Evolutionary conservation across 2,329 filamentous ascomycete genomes (phyloP), one percentile per base, ranked within the genome.

Genomic region (Chrysoporthe austroafricana): DNA sequence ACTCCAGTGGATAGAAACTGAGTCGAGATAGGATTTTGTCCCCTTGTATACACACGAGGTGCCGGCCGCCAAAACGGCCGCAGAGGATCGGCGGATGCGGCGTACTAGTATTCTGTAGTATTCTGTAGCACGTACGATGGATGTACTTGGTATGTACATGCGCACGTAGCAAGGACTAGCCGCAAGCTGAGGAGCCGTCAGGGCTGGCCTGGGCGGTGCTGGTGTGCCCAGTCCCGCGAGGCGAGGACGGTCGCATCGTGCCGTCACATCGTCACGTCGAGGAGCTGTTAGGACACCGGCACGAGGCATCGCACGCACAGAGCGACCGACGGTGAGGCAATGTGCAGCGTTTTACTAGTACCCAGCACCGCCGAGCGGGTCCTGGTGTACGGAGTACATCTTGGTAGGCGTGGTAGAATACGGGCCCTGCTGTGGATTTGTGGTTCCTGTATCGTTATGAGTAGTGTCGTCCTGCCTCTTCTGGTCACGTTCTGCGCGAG

Each of bases 181-280:
- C 16, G 32, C 18, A 57, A 13, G 39, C 34, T 32, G 50, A 58
- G 56, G 50, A 58, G 56, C 56, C 56, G 16, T 58, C 39, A 39
- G 34, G 56, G 21, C 36, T 58, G 21, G 7, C 32, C 7, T 14
- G 26, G 50, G 13, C 50, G 6, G 50, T 6, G 16, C 13, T 54
- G 50, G 50, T 7, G 32, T 21, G 13, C 50, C 50, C 34, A 34
- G 21, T 54, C 26, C 50, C 32, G 50, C 50, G 32, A 14, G 54
- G 39, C 39, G 26, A 44, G 18, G 42, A 44, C 39, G n/a, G 43
- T 48, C 32, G 59, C 36, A 36, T 50, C 59, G 26, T 34, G 43
- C 43, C 59, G 59, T 62, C 42, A 62, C 59, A 62, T 62, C 43
- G 44, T 58, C 56, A 36, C 56, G 39, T 39, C 56, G 32, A 42